Base-by-base conservation (phyloP, 2,329 filamentous ascomycete genomes). In the Teratosphaeria pseudoeucalypti region DNA sequence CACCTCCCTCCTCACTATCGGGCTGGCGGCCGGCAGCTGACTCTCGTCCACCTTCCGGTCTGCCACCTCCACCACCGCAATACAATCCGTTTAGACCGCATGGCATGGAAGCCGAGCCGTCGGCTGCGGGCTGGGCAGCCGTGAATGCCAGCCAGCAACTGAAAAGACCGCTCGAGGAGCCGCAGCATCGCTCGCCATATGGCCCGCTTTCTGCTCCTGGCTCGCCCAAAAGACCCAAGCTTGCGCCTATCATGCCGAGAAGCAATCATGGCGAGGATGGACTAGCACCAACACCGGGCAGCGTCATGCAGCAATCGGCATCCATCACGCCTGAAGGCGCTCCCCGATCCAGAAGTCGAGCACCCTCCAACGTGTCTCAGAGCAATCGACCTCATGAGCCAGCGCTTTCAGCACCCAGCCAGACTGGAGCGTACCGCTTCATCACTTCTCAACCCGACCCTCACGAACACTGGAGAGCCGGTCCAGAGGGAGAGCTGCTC, bases 171-270 rank as follows among this genome's bases (percentile, higher is more conserved):
- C 70, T 71, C 37, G 72, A 72, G n/a, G 67, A 73, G 26, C 6
- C 27, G 16, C 71, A 74, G 14, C 71, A 59, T 54, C 53, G 52
- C 11, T 68, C 69, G 54, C 60, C 70, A 64, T 64, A 69, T 65
- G 61, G 70, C 57, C 63, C 65, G 5, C 63, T 67, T 9, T 67
- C 68, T 7, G 62, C 64, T 29, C 61, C 72, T 6, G 75, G 70
- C 55, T 77, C 76, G 10, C 74, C 77, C 1, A 80, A 80, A 61
- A 71, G 77, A 27, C 75, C 73, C n/a, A 76, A 73, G 62, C 68
- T 78, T 16, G 75, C 71, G 14, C 73, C 68, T 16, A 68, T 67
- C 49, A 73, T 76, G 65, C 70, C 74, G 29, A 66, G 74, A 39
- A 65, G 65, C 29, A 32, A 32, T 32, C 71, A 70, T 55, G 65